phyloP scores from a whole-genome alignment of 208 protist genomes.

The Trypanosoma brucei region DNA sequence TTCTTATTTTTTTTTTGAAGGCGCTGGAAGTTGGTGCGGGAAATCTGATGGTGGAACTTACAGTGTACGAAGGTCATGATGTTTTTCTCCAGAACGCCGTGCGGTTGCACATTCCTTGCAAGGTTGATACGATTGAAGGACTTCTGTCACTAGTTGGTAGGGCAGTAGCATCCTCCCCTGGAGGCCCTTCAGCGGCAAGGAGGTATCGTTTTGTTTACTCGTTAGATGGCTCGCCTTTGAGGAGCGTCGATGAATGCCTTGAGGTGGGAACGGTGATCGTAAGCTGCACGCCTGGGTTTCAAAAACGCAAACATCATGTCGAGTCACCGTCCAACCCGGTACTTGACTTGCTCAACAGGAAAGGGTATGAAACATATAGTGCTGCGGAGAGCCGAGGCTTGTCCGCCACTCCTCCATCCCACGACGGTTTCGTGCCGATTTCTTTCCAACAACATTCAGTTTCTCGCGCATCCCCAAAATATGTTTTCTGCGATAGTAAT shows the following conservation, averaged over 20 bases:
- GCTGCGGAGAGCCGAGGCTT: too few relatives aligned
- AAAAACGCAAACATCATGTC: conserved; percentile 18
- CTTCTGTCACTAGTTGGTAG: conserved; percentile 49
- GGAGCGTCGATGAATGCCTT: conserved; percentile 66
- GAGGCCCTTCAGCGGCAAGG: conserved; percentile 25
- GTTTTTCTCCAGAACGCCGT: conserved; percentile 39
- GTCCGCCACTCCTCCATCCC: background rate
- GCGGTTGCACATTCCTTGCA: conserved; percentile 26
- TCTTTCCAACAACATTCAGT: background rate
- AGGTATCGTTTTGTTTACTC: conserved; percentile 74
- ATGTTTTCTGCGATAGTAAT: too few relatives aligned
- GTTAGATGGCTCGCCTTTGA: conserved; percentile 54
- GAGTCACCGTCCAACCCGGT: background rate
- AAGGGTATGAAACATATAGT: background rate
- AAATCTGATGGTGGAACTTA: conserved; percentile 20
- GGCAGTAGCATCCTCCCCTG: conserved; percentile 22
- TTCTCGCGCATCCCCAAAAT: background rate
- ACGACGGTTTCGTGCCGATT: background rate
- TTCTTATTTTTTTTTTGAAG: background rate
- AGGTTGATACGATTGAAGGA: conserved; percentile 59
- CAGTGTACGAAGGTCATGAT: conserved; percentile 66
- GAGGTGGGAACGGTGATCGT: conserved; percentile 51
- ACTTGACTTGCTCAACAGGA: background rate
- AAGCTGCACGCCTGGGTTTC: conserved; percentile 56
- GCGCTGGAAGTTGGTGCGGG: background rate